Base-by-base conservation (phyloP, 2,329 filamentous ascomycete genomes). In the Colletotrichum navitas region DNA sequence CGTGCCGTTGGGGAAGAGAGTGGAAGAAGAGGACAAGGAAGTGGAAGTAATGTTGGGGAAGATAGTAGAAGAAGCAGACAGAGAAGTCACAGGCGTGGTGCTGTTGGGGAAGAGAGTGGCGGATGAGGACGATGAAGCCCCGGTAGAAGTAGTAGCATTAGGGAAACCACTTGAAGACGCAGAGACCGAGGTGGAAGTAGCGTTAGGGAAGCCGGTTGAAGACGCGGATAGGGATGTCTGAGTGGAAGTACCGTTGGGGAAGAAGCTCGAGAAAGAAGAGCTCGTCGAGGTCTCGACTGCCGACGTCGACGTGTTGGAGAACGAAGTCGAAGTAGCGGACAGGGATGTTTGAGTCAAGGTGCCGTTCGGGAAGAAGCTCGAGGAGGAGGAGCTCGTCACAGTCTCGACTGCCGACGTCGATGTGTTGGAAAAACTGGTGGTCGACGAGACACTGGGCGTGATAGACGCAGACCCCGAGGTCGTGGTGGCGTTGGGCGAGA, bases 101-200 rank as follows among this genome's bases (percentile, higher is more conserved):
- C 32, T 34, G 43, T 68, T 68, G 7, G 66, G 61, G 52, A 69
- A 59, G 45, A 45, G 5, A 21, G 67, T 66, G 2, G 54, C 45
- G 3, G 62, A 66, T 3, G 18, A 1, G 0, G 32, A 36, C 5
- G n/a, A 2, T 0, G 52, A 36, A 1, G 52, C 34, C 12, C 8
- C 29, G 18, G 60, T 49, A 5, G 41, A 26, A 24, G 29, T 58
- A 14, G 29, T 58, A 14, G 11, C 34, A 29, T 64, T 64, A 18
- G 51, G n/a, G 21, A 49, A 47, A 1, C 36, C 6, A 3, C 16
- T 45, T 3, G 39, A 47, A 8, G 41, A 39, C 16, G 32, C 54
- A 7, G 52, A 34, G 0, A 36, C 2, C 6, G 52, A 55, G 7
- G 52, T 55, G 8, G 32, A 3, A 14, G 52, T 47, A 43, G 10